These are phyloP conservation scores for Leccinum aurantiacum DNA, from an alignment of 768 basidiomycete genomes.

Conservation along the genomic window DNA sequence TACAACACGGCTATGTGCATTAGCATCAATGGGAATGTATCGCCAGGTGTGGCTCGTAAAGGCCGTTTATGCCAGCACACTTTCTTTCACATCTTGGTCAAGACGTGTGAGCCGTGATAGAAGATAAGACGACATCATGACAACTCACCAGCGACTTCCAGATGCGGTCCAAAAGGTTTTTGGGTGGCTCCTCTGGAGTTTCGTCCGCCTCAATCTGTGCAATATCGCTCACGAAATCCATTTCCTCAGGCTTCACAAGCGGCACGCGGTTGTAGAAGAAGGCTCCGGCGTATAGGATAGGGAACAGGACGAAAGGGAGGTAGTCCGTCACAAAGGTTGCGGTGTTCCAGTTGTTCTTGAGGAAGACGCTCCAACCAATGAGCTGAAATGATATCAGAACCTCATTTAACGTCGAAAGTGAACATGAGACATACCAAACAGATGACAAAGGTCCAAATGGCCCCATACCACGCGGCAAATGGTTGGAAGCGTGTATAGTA, in stretches of 20 bases:
- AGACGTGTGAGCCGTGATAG: neutral
- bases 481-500: constrained; percentile 69
- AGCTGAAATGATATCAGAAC: constrained; percentile 43
- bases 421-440: constrained; percentile 52
- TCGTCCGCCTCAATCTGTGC: constrained; percentile 68
- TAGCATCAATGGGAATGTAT: neutral
- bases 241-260: constrained; percentile 48
- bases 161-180: constrained; percentile 63
- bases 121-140: neutral
- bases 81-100: constrained; percentile 23
- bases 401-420: neutral
- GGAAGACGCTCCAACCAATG: constrained; percentile 53
- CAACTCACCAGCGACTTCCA: constrained; percentile 77
- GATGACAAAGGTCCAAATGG: constrained; percentile 42
- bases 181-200: constrained; percentile 72
- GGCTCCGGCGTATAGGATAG: constrained; percentile 64
- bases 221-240: constrained; percentile 81
- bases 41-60: neutral
- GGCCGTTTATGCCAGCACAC: neutral
- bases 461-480: constrained; percentile 62
- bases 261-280: constrained; percentile 42
- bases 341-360: constrained; percentile 50
- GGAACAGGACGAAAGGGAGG: constrained; percentile 67
- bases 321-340: constrained; percentile 83
- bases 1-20: constrained; percentile 6